A percentile compares a stretch with the other conserved stretches of the same genome.
These are phyloP conservation scores for Plasmodium gaboni DNA, from an alignment of 169 alveolate genomes.

Conservation along the genomic window DNA sequence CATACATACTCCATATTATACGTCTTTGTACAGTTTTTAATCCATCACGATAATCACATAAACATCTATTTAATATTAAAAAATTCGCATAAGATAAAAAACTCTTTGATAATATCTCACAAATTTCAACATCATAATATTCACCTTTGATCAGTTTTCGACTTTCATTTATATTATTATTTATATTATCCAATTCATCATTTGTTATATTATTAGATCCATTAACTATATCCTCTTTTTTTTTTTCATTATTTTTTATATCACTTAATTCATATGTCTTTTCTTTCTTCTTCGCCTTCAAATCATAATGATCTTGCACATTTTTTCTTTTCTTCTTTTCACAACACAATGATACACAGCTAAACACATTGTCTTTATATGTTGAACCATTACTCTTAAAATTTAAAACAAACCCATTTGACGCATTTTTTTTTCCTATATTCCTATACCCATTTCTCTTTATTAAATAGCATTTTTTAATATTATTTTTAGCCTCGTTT, in stretches of 20 bases:
- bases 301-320: neutral
- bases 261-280: neutral
- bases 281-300: neutral
- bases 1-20: conserved; percentile 90
- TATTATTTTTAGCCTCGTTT: neutral
- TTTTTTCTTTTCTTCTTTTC: neutral
- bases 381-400: too few species aligned
- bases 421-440: neutral
- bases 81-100: conserved; percentile 87
- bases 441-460: neutral
- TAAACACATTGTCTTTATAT: too few species aligned
- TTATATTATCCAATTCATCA: conserved; percentile 17
- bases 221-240: neutral
- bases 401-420: too few species aligned
- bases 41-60: conserved; percentile 90
- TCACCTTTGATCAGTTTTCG: conserved; percentile 44
- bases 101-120: conserved; percentile 76
- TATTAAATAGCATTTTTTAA: conserved; percentile 3
- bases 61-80: conserved; percentile 87
- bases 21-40: conserved; percentile 89
- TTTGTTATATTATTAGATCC: neutral
- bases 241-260: neutral
- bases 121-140: conserved; percentile 70
- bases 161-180: conserved; percentile 8
- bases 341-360: neutral